Conservation (phyloP, 192 early-diverging fungal genomes). For the Rhizoclosmatium globosum region DNA sequence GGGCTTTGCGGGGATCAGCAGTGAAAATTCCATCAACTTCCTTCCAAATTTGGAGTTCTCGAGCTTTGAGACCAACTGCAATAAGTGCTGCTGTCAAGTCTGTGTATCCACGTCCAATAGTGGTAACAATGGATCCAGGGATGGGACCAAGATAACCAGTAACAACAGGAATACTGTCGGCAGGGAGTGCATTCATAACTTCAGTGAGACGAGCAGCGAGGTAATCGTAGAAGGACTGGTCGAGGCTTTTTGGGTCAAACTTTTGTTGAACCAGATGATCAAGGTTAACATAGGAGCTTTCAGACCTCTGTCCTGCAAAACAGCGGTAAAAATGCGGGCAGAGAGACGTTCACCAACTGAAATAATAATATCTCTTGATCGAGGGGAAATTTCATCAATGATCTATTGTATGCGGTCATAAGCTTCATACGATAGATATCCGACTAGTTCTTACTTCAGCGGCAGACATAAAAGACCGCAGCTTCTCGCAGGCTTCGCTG, state of each 20-base stretch:
- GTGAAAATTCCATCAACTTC: constrained; percentile 99
- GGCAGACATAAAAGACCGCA: constrained; percentile 88
- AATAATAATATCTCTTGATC: constrained; percentile 94
- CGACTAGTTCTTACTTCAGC: constrained; percentile 69
- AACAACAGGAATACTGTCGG: constrained; percentile 86
- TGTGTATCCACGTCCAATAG: constrained; percentile 97
- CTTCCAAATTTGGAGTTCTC: constrained; percentile 98
- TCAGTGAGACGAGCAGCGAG: constrained; percentile 73
- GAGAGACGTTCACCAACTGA: constrained; percentile 94
- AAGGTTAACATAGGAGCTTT: constrained; percentile 87
- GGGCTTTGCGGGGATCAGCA: constrained; percentile 97
- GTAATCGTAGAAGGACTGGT: constrained; percentile 97
- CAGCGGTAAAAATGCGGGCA: constrained; percentile 85
- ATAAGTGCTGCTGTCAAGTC: constrained; percentile 96
- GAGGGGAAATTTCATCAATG: constrained; percentile 96
- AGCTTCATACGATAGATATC: neutral
- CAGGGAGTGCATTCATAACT: constrained; percentile 48
- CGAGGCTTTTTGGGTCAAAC: constrained; percentile 81
- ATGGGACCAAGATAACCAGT: constrained; percentile 98
- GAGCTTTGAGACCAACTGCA: constrained; percentile 86
- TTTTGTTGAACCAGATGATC: constrained; percentile 79
- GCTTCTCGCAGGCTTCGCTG: constrained; percentile 76
- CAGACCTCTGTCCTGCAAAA: constrained; percentile 80
- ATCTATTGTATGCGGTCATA: constrained; percentile 52
- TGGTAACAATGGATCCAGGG: constrained; percentile 88